phyloP scores from a whole-genome alignment of 164 flowering plant species.

The Tetrastigma voinierianum region DNA sequence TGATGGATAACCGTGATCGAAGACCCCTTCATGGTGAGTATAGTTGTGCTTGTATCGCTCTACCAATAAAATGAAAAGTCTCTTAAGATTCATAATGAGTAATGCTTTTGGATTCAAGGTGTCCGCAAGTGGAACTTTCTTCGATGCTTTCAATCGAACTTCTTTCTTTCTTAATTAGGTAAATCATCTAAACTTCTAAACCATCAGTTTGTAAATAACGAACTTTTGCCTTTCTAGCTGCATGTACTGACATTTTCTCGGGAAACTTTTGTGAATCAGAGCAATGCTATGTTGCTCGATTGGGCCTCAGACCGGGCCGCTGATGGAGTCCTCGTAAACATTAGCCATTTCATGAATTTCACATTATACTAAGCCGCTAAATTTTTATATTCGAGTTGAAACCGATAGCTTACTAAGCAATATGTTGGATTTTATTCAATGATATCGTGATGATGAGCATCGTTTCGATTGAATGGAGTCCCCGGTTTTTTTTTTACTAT shows the following conservation, averaged over 20 bases:
- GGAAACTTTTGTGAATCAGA: constrained; percentile 23
- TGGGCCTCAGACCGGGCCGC: constrained; percentile 41
- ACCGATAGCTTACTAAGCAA: not conserved
- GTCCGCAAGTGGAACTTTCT: constrained; percentile 48
- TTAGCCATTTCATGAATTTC: not conserved
- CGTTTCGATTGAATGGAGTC: constrained; percentile 62
- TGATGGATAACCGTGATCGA: constrained; percentile 62
- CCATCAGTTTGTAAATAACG: no score
- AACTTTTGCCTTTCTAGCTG: not conserved
- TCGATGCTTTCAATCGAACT: constrained; percentile 47
- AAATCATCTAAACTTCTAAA: not conserved
- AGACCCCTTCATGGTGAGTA: constrained; percentile 51
- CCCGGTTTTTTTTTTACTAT: no score
- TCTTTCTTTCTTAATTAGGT: constrained; percentile 67
- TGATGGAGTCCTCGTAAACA: constrained; percentile 51
- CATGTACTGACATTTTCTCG: not conserved
- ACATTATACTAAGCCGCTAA: not conserved
- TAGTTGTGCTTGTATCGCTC: no score
- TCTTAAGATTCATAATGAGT: no score
- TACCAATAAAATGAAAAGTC: no score
- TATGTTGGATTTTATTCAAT: not conserved
- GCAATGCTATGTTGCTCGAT: constrained; percentile 24
- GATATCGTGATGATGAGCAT: constrained; percentile 28
- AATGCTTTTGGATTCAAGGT: constrained; percentile 24
- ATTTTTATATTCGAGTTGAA: not conserved